Percentiles rank a stretch among this genome's conserved stretches.
phyloP scores from a whole-genome alignment of 2,329 filamentous ascomycete species.

The Dactylellina sp. region DNA sequence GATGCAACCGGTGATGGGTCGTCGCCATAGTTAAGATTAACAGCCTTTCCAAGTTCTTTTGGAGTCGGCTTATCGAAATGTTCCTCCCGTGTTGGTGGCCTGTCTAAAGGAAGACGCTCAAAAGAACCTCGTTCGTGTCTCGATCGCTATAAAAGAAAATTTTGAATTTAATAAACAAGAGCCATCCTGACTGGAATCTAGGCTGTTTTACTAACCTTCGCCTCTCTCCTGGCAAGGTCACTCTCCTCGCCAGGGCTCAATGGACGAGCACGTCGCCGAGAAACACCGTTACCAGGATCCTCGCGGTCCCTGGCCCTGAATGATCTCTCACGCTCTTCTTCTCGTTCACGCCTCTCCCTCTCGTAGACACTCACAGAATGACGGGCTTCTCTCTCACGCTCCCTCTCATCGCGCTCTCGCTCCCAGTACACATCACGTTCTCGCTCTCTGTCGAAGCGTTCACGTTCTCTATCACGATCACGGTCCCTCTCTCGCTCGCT shows the following conservation, averaged over 20 bases:
- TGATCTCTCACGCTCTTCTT: conserved; percentile 87
- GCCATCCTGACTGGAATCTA: background rate
- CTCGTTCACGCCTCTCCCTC: conserved; percentile 85
- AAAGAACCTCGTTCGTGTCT: conserved; percentile 55
- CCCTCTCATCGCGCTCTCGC: conserved; percentile 62
- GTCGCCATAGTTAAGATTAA: conserved; percentile 56
- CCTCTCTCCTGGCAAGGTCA: conserved; percentile 76
- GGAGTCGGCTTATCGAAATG: conserved; percentile 56
- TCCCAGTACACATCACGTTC: conserved; percentile 60
- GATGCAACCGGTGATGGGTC: conserved; percentile 29
- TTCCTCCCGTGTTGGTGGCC: conserved; percentile 50
- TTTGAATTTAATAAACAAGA: background rate
- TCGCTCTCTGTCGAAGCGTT: conserved; percentile 65
- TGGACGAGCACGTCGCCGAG: conserved; percentile 69
- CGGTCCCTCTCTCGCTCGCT: conserved; percentile 60
- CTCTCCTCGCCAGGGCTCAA: conserved; percentile 83
- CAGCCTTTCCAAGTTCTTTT: conserved; percentile 56
- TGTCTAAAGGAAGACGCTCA: conserved; percentile 51
- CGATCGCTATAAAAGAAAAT: conserved; percentile 34
- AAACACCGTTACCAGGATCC: conserved; percentile 83
- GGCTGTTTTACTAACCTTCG: conserved; percentile 69
- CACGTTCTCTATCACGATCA: conserved; percentile 72
- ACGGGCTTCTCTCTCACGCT: conserved; percentile 65
- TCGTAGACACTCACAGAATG: conserved; percentile 77
- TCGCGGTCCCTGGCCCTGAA: conserved; percentile 84